Base-by-base conservation (phyloP, 306 rosid species). In the Cucurbita argyrosperma region DNA sequence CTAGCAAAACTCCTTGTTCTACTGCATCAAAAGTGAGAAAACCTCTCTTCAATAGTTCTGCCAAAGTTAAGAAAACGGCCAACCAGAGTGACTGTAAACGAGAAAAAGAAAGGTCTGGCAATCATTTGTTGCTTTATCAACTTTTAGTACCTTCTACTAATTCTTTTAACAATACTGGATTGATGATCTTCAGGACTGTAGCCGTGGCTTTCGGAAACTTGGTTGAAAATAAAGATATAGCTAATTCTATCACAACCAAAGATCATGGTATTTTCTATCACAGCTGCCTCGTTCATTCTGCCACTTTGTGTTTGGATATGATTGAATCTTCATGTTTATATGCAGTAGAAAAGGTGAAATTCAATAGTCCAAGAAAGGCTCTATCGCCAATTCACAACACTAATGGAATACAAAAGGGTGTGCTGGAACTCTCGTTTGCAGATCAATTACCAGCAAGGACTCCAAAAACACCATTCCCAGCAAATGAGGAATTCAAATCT, bases 1-100 rank as follows among this genome's bases (percentile, higher is more conserved):
- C 64, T n/a, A 81, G 82, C 40, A 88, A 79, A 86, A 87, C 87
- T 77, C 89, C 91, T 0, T n/a, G 79, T 60, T 85, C 96, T 35
- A 9, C 76, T 35, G 77, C 74, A 65, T 75, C 87, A 6, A 68
- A 47, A 76, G 78, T 86, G 63, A 93, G 87, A 87, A 90, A 86
- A 77, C 68, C 72, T 77, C 74, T 71, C 76, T 80, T 73, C 51
- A 78, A 76, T 18, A 83, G 88, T 73, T 86, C 95, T 67, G 77
- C 82, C 79, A 88, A 91, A 74, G 77, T 78, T 51, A 88, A 74
- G 79, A 75, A 76, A 62, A 67, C 69, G 59, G 74, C 47, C 65
- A 85, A 86, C 38, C 78, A 74, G 72, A 76, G 75, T 64, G 60
- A 83, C 67, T 60, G 18, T 75, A 63, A 74, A 63, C 70, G 16